Base-by-base conservation (phyloP, 2,329 filamentous ascomycete genomes). In the Xylariaceae sp. region DNA sequence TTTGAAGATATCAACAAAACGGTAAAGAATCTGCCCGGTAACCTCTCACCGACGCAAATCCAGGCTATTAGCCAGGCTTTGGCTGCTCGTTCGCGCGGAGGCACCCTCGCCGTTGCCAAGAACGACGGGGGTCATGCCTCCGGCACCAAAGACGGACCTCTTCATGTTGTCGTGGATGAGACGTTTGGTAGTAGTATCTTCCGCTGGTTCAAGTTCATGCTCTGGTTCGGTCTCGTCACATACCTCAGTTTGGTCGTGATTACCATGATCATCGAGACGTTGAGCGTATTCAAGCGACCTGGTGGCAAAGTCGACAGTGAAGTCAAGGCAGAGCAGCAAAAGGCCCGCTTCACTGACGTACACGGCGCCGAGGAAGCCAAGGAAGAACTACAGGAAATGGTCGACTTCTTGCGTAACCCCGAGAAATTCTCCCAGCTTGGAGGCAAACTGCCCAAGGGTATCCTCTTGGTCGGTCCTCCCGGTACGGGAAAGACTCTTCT, bases 281-380 rank as follows among this genome's bases (percentile, higher is more conserved):
- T 92, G 56, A 89, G 89, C 64, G 79, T 88, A 8, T 77, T 96
- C 67, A 92, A 91, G 74, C 92, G 91, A 62, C 87, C 92, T 8
- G 85, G 87, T 10, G 86, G 86, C 55, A 83, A 82, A 71, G 75
- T 81, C 59, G 87, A 86, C 67, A 90, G 89, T 62, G 92, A 99
- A 75, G 92, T 92, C 62, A 93, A 95, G 73, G 88, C 94, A 6
- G 90, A 97, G 74, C 87, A 92, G 68, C 94, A 99, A 73, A 97
- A 84, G 60, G 92, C 92, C 17, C 87, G 90, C 51, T 99, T 99
- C 77, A 83, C 82, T 59, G 94, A 99, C 72, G 94, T 99, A 5
- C 94, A 99, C 72, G 94, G 94, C 55, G 97, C 93, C 67, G 92
- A 97, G 65, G 95, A 99, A 75, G 94, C 94, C 64, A 99, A 97